Evolutionary conservation across 345 rosid genomes (phyloP), one percentile per base, ranked within the genome.

Genomic region (Mangifera indica): DNA sequence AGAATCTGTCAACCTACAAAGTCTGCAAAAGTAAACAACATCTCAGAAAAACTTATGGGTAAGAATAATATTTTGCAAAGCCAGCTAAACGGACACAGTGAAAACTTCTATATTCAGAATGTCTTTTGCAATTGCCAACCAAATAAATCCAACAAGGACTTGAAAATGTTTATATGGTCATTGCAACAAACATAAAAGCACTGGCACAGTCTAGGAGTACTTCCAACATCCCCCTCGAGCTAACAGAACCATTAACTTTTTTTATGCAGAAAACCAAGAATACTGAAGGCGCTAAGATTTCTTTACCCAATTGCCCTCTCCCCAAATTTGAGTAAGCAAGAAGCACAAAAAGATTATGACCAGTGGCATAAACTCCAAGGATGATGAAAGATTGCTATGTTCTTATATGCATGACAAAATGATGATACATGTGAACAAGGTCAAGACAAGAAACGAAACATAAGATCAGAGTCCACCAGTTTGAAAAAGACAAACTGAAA

Each of bases 1-100:
- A 58, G 88, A 81, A 73, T 92, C 97, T 70, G 97, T 88, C 85
- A 94, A 82, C 84, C 76, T 86, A 74, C 97, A 92, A 64, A 92
- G 97, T 85, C 98, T 94, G 72, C 61, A 57, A 77, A 74, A 12
- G 67, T 63, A 78, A 64, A 71, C 34, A 69, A 56, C 44, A 69
- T 54, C 40, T 54, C 12, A 37, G 51, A 10, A n/a, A n/a, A n/a
- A n/a, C n/a, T n/a, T n/a, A n/a, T n/a, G n/a, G n/a, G 46, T 66
- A n/a, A 26, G 25, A 58, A 44, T 44, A 53, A 34, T 42, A 40
- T 21, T 55, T 18, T 62, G 13, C 8, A 40, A 56, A 7, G n/a
- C 20, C n/a, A 5, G 46, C 60, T 52, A n/a, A 32, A 34, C n/a
- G 22, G 10, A 32, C 9, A 51, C 32, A 6, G 29, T 11, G 51